A percentile compares a stretch with the other conserved stretches of the same genome.
Conservation (phyloP, 2,329 filamentous ascomycete genomes). For the Apiospora marii region DNA sequence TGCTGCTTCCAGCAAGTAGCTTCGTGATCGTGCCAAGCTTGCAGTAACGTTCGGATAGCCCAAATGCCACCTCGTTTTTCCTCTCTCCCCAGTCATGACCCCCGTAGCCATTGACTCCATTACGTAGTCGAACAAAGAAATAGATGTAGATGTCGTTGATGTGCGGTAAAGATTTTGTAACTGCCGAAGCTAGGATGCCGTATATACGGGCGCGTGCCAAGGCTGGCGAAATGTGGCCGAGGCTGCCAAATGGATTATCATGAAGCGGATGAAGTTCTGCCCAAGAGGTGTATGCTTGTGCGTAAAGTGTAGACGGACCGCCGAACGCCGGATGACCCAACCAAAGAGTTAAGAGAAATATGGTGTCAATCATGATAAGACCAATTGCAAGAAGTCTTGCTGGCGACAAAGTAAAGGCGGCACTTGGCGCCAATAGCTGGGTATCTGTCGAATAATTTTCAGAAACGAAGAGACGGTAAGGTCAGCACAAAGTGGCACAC, state of each 20-base stretch:
- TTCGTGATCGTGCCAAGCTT: neutral
- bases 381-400: conserved; percentile 10
- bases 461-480: neutral
- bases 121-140: conserved; percentile 9
- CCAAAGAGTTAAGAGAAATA: neutral
- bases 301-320: neutral
- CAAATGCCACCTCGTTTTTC: neutral
- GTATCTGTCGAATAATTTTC: conserved; percentile 23
- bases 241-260: conserved; percentile 20
- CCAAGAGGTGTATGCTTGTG: conserved; percentile 15
- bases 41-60: neutral
- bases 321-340: conserved; percentile 5
- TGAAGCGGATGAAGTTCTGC: conserved; percentile 2
- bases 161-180: conserved; percentile 12
- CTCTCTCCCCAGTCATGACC: neutral
- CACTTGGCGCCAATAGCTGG: conserved; percentile 11
- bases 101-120: conserved; percentile 7
- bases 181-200: conserved; percentile 12
- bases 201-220: conserved; percentile 14
- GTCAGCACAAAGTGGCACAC: neutral
- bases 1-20: neutral
- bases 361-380: conserved; percentile 1
- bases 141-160: conserved; percentile 14
- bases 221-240: conserved; percentile 10
- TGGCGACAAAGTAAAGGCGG: conserved; percentile 15